These are phyloP conservation scores for Sporothrix schenckii DNA, from an alignment of 2,329 filamentous ascomycete genomes.

Conservation along the genomic window DNA sequence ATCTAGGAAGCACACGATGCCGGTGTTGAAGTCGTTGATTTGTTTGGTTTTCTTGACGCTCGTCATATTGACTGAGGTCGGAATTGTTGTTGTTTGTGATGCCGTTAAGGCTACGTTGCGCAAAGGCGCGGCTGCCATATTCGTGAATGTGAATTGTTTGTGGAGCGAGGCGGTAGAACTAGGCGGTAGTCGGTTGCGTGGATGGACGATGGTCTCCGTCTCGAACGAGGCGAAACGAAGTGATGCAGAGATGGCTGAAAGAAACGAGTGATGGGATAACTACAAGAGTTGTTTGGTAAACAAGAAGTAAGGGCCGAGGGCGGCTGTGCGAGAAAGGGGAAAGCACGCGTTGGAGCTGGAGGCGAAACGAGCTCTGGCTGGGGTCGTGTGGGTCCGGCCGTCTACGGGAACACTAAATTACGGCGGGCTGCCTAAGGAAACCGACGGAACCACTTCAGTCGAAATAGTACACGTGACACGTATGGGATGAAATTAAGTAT, in stretches of 20 bases:
- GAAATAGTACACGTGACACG: background rate
- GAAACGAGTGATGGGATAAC: background rate
- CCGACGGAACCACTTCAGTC: background rate
- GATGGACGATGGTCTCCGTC: background rate
- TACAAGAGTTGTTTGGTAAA: constrained; percentile 9
- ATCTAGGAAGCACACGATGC: constrained; percentile 40
- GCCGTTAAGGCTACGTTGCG: constrained; percentile 26
- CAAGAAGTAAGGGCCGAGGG: background rate
- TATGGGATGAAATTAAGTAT: background rate
- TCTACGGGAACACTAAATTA: constrained; percentile 22
- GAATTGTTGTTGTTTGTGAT: constrained; percentile 2
- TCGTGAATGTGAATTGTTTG: constrained; percentile 1
- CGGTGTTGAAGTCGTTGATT: constrained; percentile 23
- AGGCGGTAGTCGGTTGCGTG: background rate
- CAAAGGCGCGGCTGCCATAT: constrained; percentile 29
- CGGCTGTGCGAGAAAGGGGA: constrained; percentile 19
- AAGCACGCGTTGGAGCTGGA: constrained; percentile 27
- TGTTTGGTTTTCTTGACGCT: background rate
- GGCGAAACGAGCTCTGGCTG: constrained; percentile 28
- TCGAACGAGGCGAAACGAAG: background rate
- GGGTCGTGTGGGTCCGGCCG: constrained; percentile 18
- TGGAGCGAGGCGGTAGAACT: background rate
- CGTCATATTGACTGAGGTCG: constrained; percentile 27
- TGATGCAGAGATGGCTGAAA: background rate
- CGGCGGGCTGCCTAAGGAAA: constrained; percentile 4